Evolutionary conservation across 192 early-diverging fungal species (phyloP).

Genomic region (Gryganskiella cystojenkinii): DNA sequence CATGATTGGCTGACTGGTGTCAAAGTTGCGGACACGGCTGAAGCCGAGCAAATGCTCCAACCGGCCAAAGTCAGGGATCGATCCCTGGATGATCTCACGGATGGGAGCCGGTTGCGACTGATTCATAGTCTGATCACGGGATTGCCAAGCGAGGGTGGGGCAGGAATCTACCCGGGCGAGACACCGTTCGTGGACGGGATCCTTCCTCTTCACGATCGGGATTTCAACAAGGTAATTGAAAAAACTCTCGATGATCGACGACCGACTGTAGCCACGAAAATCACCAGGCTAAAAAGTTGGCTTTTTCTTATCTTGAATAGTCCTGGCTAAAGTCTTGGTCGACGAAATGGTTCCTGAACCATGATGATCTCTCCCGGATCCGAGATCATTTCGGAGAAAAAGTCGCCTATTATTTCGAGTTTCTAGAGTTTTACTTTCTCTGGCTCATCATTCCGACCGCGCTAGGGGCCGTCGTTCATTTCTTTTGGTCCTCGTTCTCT

Average conservation of each 20-base stretch:
- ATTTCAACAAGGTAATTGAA: constrained; percentile 73
- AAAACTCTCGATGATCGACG: too few relatives aligned
- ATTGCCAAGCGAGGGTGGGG: constrained; percentile 67
- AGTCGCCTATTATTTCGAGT: constrained; percentile 91
- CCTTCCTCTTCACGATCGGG: constrained; percentile 80
- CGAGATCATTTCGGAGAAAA: constrained; percentile 91
- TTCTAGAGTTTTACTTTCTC: constrained; percentile 87
- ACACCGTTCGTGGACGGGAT: constrained; percentile 72
- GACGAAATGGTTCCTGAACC: constrained; percentile 80
- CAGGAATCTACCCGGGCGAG: constrained; percentile 60
- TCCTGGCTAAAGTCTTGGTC: constrained; percentile 87
- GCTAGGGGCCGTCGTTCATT: constrained; percentile 70
- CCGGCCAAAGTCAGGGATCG: constrained; percentile 21
- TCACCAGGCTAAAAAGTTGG: too few relatives aligned
- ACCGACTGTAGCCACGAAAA: too few relatives aligned
- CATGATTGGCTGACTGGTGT: constrained; percentile 80
- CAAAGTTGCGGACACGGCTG: constrained; percentile 54
- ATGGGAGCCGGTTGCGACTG: constrained; percentile 68
- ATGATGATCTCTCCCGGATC: constrained; percentile 76
- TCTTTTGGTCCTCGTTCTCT: constrained; percentile 64
- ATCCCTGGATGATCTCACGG: constrained; percentile 46
- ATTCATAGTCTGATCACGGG: constrained; percentile 71
- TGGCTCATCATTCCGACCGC: constrained; percentile 77
- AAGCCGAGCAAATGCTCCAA: constrained; percentile 14
- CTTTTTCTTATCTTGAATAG: constrained; percentile 49